Percentiles rank a stretch among this genome's conserved stretches.
These are phyloP conservation scores for Diaporthe sp. DNA, from an alignment of 2,329 filamentous ascomycete genomes.

Conservation along the genomic window DNA sequence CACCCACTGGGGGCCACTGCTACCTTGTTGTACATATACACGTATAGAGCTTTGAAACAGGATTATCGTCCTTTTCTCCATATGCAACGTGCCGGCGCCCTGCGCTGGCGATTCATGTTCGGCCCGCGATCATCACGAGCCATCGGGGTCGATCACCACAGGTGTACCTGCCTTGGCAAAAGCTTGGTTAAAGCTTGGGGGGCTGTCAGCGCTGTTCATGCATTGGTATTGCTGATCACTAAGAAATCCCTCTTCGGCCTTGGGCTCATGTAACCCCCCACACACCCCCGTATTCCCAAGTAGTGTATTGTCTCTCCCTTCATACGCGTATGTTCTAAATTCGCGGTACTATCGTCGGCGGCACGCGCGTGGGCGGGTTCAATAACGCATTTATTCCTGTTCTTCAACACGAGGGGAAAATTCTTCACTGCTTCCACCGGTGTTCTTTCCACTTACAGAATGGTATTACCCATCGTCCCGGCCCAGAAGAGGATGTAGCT, in stretches of 20 bases:
- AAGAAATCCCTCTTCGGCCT: not conserved
- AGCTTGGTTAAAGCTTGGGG: conserved; percentile 14
- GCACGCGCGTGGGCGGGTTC: not conserved
- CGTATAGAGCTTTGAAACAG: not conserved
- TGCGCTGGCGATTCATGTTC: not conserved
- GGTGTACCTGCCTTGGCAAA: conserved; percentile 7
- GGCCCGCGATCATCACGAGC: not conserved
- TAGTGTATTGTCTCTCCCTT: not conserved
- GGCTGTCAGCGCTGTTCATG: too few species aligned
- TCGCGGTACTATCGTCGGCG: not conserved
- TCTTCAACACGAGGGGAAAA: not conserved
- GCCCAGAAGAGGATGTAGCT: not conserved
- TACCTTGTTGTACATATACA: not conserved
- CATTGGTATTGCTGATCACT: conserved; percentile 3
- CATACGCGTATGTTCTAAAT: not conserved
- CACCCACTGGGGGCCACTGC: not conserved
- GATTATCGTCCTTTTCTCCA: not conserved
- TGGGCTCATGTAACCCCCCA: not conserved
- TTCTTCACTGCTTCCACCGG: not conserved
- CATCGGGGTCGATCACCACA: not conserved
- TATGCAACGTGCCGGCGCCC: not conserved
- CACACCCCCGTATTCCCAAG: not conserved
- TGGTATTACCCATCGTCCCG: not conserved
- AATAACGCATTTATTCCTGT: too few species aligned
- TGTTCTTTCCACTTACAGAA: not conserved